These are phyloP conservation scores for Gossypium trilobum DNA, from an alignment of 441 rosid species.

Conservation along the genomic window DNA sequence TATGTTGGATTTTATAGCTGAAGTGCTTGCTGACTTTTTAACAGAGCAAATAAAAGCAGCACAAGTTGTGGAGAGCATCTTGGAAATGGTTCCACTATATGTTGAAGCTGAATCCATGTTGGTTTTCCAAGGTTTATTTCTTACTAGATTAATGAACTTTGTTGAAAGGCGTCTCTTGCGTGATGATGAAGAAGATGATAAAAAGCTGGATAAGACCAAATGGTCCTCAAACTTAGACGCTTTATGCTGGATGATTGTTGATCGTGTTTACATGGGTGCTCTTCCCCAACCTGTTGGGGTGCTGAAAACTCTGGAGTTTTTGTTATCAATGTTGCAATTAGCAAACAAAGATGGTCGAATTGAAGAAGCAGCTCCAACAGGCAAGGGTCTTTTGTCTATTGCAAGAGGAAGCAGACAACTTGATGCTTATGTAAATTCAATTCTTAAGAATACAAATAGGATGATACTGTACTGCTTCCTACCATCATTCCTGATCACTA, in stretches of 20 bases:
- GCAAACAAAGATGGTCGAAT: conserved; percentile 97
- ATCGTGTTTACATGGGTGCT: conserved; percentile 95
- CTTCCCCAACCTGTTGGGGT: conserved; percentile 85
- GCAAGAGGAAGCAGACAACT: conserved; percentile 80
- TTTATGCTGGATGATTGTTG: conserved; percentile 94
- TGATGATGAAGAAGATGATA: conserved; percentile 96
- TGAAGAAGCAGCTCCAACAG: conserved; percentile 83
- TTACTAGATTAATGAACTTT: conserved; percentile 82
- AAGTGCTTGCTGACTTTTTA: conserved; percentile 72
- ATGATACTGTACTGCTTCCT: conserved; percentile 88
- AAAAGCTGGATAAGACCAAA: conserved; percentile 79
- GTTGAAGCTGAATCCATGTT: conserved; percentile 61
- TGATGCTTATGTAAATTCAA: conserved; percentile 86
- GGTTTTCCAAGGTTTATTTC: conserved; percentile 75
- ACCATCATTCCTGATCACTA: conserved; percentile 75
- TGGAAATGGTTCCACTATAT: conserved; percentile 61
- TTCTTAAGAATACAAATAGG: conserved; percentile 87
- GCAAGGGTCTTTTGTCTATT: conserved; percentile 87
- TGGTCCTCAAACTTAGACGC: conserved; percentile 96
- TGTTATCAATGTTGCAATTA: conserved; percentile 93
- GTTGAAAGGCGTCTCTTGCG: conserved; percentile 96
- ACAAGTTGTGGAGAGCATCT: conserved; percentile 50
- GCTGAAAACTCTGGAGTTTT: conserved; percentile 80
- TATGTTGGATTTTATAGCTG: conserved; percentile 68
- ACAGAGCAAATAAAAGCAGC: conserved; percentile 84